Percentiles rank a stretch among this genome's conserved stretches.
Evolutionary conservation across 148 eudicot species (phyloP).

Genomic region (Fallopia convolvulus): DNA sequence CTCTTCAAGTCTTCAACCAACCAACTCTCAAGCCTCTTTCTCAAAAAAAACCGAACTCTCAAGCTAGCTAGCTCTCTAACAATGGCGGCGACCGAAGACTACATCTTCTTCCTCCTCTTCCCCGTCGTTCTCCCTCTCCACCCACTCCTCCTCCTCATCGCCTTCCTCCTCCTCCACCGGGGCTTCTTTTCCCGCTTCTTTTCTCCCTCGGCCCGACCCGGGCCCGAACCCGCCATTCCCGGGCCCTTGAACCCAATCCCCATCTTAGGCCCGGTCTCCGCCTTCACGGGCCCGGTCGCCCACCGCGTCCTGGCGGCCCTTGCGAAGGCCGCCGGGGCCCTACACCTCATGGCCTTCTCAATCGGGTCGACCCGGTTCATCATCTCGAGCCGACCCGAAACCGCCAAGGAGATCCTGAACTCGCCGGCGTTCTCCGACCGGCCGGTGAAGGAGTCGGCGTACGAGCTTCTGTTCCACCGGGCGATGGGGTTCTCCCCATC

Average conservation of each 20-base stretch:
- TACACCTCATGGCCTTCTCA: conserved; percentile 4
- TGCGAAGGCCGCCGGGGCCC: neutral
- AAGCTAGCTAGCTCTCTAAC: neutral
- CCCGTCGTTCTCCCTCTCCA: neutral
- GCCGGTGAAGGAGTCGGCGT: conserved; percentile 15
- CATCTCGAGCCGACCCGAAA: conserved; percentile 9
- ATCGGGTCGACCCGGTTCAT: conserved; percentile 14
- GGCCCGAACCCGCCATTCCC: neutral
- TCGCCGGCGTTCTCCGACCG: conserved; percentile 10
- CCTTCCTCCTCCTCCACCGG: conserved; percentile 1
- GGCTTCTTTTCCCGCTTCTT: neutral
- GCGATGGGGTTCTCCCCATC: conserved; percentile 15
- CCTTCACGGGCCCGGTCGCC: conserved; percentile 6
- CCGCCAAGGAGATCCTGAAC: conserved; percentile 14
- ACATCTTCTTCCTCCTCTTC: neutral
- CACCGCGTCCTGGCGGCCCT: conserved; percentile 8
- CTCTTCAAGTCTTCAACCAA: neutral
- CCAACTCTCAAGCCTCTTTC: neutral
- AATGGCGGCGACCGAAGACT: neutral
- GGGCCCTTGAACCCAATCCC: neutral
- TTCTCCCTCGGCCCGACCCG: neutral
- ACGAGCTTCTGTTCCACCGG: conserved; percentile 10
- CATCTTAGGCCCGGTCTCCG: neutral
- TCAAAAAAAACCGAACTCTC: neutral
- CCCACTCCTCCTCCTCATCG: neutral